A percentile compares a stretch with the other conserved stretches of the same genome.
phyloP scores from a whole-genome alignment of 139 green algal species.

The Trebouxia sp. region DNA sequence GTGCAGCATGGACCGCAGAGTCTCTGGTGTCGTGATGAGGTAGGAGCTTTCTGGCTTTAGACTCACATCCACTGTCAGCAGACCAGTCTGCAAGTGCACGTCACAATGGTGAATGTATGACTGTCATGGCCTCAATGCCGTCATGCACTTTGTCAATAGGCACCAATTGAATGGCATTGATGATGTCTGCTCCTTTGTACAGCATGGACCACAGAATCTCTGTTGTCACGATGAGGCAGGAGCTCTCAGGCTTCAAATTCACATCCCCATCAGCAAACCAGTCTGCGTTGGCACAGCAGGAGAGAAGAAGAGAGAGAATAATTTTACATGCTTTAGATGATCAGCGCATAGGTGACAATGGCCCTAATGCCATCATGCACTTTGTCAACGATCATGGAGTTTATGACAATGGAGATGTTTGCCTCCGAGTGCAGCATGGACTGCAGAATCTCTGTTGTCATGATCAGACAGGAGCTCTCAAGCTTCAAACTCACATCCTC shows the following conservation, averaged over 20 bases:
- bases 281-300: constrained; percentile 61
- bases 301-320: no score
- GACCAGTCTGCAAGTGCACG: constrained; percentile 65
- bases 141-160: constrained; percentile 99
- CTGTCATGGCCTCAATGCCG: constrained; percentile 91
- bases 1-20: constrained; percentile 95
- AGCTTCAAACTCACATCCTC: constrained; percentile 72
- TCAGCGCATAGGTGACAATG: not conserved
- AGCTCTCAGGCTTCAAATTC: constrained; percentile 82
- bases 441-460: constrained; percentile 97
- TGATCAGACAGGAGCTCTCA: constrained; percentile 89
- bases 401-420: constrained; percentile 89
- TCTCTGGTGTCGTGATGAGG: constrained; percentile 98
- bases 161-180: constrained; percentile 95
- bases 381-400: constrained; percentile 98
- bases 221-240: constrained; percentile 98
- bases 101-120: not conserved
- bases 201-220: constrained; percentile 97
- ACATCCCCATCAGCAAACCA: constrained; percentile 95
- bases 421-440: constrained; percentile 95
- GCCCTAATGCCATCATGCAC: constrained; percentile 41
- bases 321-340: no score
- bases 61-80: constrained; percentile 95
- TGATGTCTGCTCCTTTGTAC: constrained; percentile 92
- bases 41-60: constrained; percentile 92